phyloP scores from a whole-genome alignment of 1,284 basidiomycete species.

The Calocybe gambosa region DNA sequence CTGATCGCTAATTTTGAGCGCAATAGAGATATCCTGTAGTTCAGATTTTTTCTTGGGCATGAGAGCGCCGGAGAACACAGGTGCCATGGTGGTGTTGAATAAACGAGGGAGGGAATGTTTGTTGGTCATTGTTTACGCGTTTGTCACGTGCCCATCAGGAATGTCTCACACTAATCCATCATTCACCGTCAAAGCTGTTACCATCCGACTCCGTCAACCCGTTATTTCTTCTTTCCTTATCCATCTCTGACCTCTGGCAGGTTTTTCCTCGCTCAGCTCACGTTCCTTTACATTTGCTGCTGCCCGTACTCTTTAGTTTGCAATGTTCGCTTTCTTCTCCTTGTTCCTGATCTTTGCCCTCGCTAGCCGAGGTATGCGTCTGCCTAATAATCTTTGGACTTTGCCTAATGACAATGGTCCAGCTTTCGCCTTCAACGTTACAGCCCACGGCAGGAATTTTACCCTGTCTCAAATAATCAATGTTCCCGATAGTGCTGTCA shows the following conservation, averaged over 20 bases:
- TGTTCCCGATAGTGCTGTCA: conserved; percentile 34
- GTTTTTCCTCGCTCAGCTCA: conserved; percentile 19
- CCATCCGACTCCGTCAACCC: not conserved
- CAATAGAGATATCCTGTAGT: conserved; percentile 49
- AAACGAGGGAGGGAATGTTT: conserved; percentile 19
- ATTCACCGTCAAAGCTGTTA: not conserved
- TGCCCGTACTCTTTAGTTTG: conserved; percentile 15
- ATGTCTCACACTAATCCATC: not conserved
- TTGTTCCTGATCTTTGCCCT: conserved; percentile 33
- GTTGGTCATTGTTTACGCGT: conserved; percentile 29
- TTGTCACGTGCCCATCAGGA: conserved; percentile 23
- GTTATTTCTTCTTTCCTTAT: conserved; percentile 2
- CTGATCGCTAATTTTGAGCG: conserved; percentile 40
- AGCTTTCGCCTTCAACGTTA: conserved; percentile 48
- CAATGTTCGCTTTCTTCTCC: conserved; percentile 29
- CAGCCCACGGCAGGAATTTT: conserved; percentile 36
- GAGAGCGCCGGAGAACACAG: conserved; percentile 40
- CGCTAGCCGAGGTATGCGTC: conserved; percentile 51
- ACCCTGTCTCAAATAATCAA: conserved; percentile 39
- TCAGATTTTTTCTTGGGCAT: conserved; percentile 57
- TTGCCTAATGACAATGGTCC: conserved; percentile 1
- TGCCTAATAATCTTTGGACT: not conserved
- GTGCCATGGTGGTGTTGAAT: conserved; percentile 27
- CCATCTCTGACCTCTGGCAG: conserved; percentile 32
- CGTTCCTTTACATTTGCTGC: conserved; percentile 9